phyloP scores from a whole-genome alignment of 169 alveolate genomes.

The Fabrea salina region DNA sequence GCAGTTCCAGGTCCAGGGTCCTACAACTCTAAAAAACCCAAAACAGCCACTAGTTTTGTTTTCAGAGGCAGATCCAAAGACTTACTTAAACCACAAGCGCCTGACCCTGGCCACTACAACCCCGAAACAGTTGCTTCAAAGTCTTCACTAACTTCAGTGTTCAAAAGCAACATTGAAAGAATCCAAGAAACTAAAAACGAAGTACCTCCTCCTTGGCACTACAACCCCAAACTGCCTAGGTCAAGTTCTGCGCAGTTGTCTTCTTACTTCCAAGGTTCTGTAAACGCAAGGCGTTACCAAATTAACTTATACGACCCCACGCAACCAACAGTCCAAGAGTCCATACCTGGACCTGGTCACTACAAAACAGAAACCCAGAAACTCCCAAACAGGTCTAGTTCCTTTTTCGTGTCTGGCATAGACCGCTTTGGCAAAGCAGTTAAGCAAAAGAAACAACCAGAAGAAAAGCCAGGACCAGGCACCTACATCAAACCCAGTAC shows the following conservation, averaged over 20 bases:
- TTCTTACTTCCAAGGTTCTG: neutral
- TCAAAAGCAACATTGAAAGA: conserved; percentile 25
- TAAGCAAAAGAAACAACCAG: neutral
- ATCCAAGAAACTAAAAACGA: neutral
- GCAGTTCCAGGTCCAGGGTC: conserved; percentile 31
- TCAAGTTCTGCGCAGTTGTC: neutral
- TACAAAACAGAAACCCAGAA: neutral
- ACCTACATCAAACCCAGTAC: neutral
- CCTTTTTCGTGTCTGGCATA: neutral
- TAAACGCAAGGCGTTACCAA: conserved; percentile 2
- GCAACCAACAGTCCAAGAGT: neutral
- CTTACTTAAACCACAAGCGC: neutral
- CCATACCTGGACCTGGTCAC: conserved; percentile 34
- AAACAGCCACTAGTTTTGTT: neutral
- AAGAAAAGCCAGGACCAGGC: conserved; percentile 10
- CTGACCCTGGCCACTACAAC: conserved; percentile 30
- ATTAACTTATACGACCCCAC: conserved; percentile 26
- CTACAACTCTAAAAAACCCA: neutral
- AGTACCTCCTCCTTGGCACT: neutral
- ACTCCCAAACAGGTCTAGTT: neutral
- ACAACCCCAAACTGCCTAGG: neutral
- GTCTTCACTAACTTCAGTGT: neutral
- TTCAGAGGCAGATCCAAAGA: neutral
- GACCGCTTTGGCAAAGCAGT: neutral
- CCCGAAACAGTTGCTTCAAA: neutral